Conservation (phyloP, 2,329 filamentous ascomycete genomes). For the Decorospora gaudefroyi region DNA sequence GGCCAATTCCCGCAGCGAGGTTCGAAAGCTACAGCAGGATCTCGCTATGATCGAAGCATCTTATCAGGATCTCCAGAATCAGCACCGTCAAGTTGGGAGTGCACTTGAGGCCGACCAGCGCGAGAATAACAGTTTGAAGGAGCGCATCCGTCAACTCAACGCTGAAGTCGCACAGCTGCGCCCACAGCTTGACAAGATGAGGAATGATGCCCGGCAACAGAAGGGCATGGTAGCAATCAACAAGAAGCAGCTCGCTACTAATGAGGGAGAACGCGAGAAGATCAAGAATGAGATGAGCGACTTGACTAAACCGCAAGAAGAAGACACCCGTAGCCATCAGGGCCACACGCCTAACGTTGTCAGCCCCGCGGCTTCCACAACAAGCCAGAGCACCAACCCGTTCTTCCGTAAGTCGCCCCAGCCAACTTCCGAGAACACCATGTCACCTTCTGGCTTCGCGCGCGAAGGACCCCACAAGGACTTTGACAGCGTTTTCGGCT, state of each 20-base stretch:
- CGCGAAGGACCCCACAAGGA: constrained; percentile 48
- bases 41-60: constrained; percentile 80
- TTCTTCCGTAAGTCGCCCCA: constrained; percentile 77
- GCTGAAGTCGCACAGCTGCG: constrained; percentile 81
- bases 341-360: constrained; percentile 56
- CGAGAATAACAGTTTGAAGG: constrained; percentile 83
- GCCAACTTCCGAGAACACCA: constrained; percentile 55
- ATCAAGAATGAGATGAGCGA: constrained; percentile 78
- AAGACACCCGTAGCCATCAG: constrained; percentile 46
- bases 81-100: constrained; percentile 75
- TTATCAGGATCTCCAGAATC: constrained; percentile 77
- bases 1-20: constrained; percentile 74
- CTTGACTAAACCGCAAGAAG: constrained; percentile 66
- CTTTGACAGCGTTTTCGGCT: constrained; percentile 86
- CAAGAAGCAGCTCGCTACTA: constrained; percentile 93
- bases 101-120: constrained; percentile 84
- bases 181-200: constrained; percentile 90
- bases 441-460: constrained; percentile 56
- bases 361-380: constrained; percentile 66
- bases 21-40: constrained; percentile 80
- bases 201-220: constrained; percentile 88
- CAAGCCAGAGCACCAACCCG: constrained; percentile 82
- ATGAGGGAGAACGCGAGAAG: constrained; percentile 86
- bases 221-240: constrained; percentile 97
- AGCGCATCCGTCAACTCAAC: constrained; percentile 83